These are phyloP conservation scores for Syzygium aqueum DNA, from an alignment of 345 rosid species.

Conservation along the genomic window DNA sequence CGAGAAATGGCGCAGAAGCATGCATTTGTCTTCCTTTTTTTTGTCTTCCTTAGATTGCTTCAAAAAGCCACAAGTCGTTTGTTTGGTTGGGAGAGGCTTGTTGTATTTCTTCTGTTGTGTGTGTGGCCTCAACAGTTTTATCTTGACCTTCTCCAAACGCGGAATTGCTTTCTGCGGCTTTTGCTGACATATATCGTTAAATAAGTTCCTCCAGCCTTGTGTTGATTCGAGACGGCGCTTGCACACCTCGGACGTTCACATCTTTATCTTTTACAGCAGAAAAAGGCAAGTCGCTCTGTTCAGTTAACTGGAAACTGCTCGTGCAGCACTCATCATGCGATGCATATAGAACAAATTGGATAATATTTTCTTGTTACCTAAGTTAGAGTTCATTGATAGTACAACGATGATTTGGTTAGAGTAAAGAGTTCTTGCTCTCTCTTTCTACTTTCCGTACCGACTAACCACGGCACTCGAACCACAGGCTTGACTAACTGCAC, in stretches of 20 bases:
- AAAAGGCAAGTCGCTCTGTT: too few relatives aligned
- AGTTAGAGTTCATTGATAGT: not conserved
- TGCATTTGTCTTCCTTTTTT: not conserved
- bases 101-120: not conserved
- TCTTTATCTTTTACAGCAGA: too few relatives aligned
- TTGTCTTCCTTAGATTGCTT: not conserved
- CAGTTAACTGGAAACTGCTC: too few relatives aligned
- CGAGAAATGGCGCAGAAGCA: not conserved
- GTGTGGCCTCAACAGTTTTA: not conserved
- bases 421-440: not conserved
- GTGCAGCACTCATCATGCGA: not conserved
- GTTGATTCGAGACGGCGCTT: not conserved
- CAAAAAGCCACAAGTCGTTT: not conserved
- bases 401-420: not conserved
- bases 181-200: not conserved
- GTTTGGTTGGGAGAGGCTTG: not conserved
- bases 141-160: too few relatives aligned
- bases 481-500: not conserved
- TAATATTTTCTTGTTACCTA: not conserved
- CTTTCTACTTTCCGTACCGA: not conserved
- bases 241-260: not conserved
- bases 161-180: not conserved
- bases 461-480: not conserved
- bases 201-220: not conserved
- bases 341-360: not conserved